Conservation (phyloP, 1,139 yeast species). For the Taphrina populina region DNA sequence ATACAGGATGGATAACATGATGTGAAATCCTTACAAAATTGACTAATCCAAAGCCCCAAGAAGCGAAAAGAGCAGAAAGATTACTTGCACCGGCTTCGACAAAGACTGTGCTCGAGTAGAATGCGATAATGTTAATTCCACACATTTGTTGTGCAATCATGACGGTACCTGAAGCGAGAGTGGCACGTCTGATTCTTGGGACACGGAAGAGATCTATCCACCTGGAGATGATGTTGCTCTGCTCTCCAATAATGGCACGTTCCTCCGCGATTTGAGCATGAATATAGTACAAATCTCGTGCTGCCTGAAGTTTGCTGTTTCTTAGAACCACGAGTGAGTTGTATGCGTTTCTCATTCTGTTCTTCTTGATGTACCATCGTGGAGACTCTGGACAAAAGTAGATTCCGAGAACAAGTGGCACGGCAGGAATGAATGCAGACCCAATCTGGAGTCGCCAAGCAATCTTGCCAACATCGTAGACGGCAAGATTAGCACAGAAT, state of each 20-base stretch:
- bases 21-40: no score
- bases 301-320: slow-evolving; percentile 59
- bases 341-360: slow-evolving; percentile 58
- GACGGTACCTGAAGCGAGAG: slow-evolving; percentile 73
- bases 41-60: slow-evolving; percentile 82
- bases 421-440: slow-evolving; percentile 71
- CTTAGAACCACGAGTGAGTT: slow-evolving; percentile 55
- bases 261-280: slow-evolving; percentile 65
- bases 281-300: slow-evolving; percentile 74
- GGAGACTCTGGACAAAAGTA: slow-evolving; percentile 77
- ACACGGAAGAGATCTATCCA: slow-evolving; percentile 57
- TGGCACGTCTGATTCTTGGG: slow-evolving; percentile 80
- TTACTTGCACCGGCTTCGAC: slow-evolving; percentile 63
- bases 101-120: slow-evolving; percentile 68
- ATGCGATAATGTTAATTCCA: slow-evolving; percentile 86
- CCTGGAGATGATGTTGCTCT: slow-evolving; percentile 38
- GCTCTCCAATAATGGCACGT: slow-evolving; percentile 51
- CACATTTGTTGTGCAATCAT: slow-evolving; percentile 93
- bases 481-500: slow-evolving; percentile 67
- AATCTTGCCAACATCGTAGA: slow-evolving; percentile 54
- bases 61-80: slow-evolving; percentile 66
- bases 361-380: slow-evolving; percentile 73
- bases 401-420: slow-evolving; percentile 64
- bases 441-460: slow-evolving; percentile 84
- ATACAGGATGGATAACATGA: no score